Evolutionary conservation across 2,329 filamentous ascomycete species (phyloP).

Genomic region (Cucurbitaria berberidis): DNA sequence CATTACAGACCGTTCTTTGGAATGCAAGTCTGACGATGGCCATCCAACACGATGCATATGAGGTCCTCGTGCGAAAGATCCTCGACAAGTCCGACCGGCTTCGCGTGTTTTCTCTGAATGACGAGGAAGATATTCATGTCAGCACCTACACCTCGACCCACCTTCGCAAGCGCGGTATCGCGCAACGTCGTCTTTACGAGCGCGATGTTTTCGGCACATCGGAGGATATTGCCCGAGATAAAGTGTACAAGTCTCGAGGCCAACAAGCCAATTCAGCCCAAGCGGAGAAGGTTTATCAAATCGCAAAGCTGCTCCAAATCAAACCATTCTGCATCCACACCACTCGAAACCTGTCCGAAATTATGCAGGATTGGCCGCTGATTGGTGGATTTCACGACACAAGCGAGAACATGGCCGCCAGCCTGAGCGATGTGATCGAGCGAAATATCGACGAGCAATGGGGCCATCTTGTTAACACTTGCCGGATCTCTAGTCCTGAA

Average conservation of each 20-base stretch:
- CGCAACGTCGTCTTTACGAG: constrained; percentile 16
- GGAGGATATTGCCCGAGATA: constrained; percentile 3
- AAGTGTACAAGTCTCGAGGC: constrained; percentile 15
- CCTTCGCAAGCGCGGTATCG: constrained; percentile 17
- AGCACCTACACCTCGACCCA: constrained; percentile 13
- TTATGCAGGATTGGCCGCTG: constrained; percentile 18
- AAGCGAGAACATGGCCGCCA: constrained; percentile 4
- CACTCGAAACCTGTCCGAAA: constrained; percentile 13
- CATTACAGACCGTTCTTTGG: constrained; percentile 55
- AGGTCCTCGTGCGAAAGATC: constrained; percentile 19
- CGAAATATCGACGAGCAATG: constrained; percentile 47
- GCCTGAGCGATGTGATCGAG: constrained; percentile 30
- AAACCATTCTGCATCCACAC: constrained; percentile 14
- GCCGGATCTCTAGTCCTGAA: constrained; percentile 24
- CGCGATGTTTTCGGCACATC: constrained; percentile 6
- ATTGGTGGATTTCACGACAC: constrained; percentile 21
- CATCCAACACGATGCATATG: constrained; percentile 32
- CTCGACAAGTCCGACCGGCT: constrained; percentile 16
- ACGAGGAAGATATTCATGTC: constrained; percentile 6
- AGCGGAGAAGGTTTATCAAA: constrained; percentile 18
- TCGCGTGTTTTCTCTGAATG: constrained; percentile 13
- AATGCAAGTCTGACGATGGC: constrained; percentile 42
- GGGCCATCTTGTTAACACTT: constrained; percentile 51
- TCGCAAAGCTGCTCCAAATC: constrained; percentile 14
- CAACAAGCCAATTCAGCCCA: constrained; percentile 12